phyloP scores from a whole-genome alignment of 1,284 basidiomycete species.

The Trichosporon sp. region DNA sequence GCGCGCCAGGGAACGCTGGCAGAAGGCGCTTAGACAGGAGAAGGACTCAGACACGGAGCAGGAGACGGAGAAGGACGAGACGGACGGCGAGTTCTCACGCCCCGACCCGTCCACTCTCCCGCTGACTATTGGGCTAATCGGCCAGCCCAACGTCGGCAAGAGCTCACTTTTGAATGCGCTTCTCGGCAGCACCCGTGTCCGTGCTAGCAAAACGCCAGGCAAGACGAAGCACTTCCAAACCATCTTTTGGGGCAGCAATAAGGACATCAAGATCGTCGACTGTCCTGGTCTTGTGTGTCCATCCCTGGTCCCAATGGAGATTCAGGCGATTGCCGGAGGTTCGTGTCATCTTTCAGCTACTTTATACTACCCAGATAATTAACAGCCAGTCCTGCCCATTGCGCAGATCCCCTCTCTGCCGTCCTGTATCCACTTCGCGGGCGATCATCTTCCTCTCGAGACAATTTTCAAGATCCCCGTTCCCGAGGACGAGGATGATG shows the following conservation, averaged over 20 bases:
- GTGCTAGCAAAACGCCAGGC: slow-evolving; percentile 85
- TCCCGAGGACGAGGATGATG: slow-evolving; percentile 39
- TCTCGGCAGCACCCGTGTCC: slow-evolving; percentile 77
- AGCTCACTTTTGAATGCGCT: slow-evolving; percentile 87
- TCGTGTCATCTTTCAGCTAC: slow-evolving; percentile 26
- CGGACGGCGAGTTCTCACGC: slow-evolving; percentile 36
- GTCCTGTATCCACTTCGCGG: slow-evolving; percentile 70
- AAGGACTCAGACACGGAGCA: slow-evolving; percentile 34
- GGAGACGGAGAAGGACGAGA: slow-evolving; percentile 38
- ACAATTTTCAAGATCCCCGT: slow-evolving; percentile 63
- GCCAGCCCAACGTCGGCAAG: slow-evolving; percentile 94
- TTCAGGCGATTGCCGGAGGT: slow-evolving; percentile 63
- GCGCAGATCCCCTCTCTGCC: slow-evolving; percentile 79
- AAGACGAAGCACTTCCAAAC: slow-evolving; percentile 97
- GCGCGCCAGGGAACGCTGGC: not conserved
- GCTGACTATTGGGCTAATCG: slow-evolving; percentile 80
- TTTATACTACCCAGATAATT: not conserved
- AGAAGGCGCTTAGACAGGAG: slow-evolving; percentile 6
- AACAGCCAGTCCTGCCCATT: slow-evolving; percentile 74
- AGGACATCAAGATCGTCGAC: slow-evolving; percentile 77
- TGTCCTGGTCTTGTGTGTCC: slow-evolving; percentile 85
- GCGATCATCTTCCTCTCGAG: slow-evolving; percentile 75
- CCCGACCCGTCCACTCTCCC: slow-evolving; percentile 60
- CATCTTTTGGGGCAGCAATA: slow-evolving; percentile 71
- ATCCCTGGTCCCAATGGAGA: slow-evolving; percentile 73